A percentile compares a stretch with the other conserved stretches of the same genome.
Conservation (phyloP, 2,329 filamentous ascomycete genomes). For the Botrytis tulipae region DNA sequence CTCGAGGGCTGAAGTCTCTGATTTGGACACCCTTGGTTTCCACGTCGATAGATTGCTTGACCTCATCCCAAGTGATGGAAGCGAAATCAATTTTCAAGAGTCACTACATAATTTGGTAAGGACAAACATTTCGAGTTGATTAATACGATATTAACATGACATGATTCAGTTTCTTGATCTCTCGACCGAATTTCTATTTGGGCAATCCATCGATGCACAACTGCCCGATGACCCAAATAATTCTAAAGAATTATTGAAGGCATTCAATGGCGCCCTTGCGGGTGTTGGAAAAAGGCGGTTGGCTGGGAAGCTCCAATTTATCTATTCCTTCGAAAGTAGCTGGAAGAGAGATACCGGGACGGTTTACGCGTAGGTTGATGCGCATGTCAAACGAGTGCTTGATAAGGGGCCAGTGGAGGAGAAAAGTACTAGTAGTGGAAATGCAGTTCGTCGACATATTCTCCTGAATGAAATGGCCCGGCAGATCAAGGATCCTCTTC, state of each 20-base stretch:
- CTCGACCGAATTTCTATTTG: slow-evolving; percentile 12
- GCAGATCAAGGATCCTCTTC: slow-evolving; percentile 43
- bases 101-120: neutral
- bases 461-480: slow-evolving; percentile 57
- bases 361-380: slow-evolving; percentile 47
- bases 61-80: neutral
- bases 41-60: slow-evolving; percentile 14
- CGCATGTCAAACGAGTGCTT: slow-evolving; percentile 44
- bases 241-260: neutral
- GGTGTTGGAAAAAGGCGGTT: neutral
- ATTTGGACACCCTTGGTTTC: slow-evolving; percentile 1
- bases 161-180: slow-evolving; percentile 4
- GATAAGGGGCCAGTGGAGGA: slow-evolving; percentile 21
- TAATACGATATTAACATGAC: neutral
- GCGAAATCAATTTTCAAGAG: neutral
- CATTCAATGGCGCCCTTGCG: neutral
- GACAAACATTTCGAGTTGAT: neutral
- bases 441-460: slow-evolving; percentile 42
- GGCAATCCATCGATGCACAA: slow-evolving; percentile 4
- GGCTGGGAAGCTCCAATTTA: neutral
- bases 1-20: neutral
- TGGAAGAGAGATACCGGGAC: slow-evolving; percentile 31
- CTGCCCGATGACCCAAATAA: neutral
- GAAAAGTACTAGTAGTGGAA: slow-evolving; percentile 38
- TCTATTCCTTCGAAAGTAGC: slow-evolving; percentile 1